Percentiles rank a stretch among this genome's conserved stretches.
phyloP scores from a whole-genome alignment of 306 rosid genomes.

The Crotalaria pallida region DNA sequence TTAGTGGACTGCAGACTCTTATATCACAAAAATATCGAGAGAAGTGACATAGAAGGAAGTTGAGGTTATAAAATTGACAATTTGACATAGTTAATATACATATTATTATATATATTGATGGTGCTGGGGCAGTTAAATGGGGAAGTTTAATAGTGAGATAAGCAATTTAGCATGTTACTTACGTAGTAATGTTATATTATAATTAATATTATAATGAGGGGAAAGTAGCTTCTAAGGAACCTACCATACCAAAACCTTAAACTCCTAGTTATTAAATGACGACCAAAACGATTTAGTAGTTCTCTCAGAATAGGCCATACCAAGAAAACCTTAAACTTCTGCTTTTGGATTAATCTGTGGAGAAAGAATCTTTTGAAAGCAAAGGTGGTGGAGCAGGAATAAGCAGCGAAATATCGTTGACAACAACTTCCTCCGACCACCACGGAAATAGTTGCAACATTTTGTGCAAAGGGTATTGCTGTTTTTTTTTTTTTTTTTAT shows the following conservation, averaged over 20 bases:
- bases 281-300: neutral
- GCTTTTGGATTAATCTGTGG: no score
- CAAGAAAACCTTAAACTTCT: no score
- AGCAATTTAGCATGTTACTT: neutral
- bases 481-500: no score
- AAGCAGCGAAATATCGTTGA: no score
- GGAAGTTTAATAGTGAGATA: neutral
- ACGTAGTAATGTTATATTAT: neutral
- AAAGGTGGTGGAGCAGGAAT: no score
- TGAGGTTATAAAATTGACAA: neutral
- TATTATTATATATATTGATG: no score
- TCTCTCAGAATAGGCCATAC: neutral
- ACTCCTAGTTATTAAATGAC: neutral
- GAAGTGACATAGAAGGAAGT: neutral
- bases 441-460: no score
- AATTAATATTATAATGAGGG: neutral
- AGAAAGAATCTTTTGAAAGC: no score
- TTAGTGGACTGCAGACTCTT: neutral
- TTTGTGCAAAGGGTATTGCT: no score
- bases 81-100: no score
- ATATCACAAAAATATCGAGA: neutral
- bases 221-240: neutral
- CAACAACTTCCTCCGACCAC: no score
- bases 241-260: neutral
- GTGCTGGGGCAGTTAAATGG: constrained; percentile 21